These are phyloP conservation scores for Trypanosoma caninum DNA, from an alignment of 208 protist genomes.

Conservation along the genomic window DNA sequence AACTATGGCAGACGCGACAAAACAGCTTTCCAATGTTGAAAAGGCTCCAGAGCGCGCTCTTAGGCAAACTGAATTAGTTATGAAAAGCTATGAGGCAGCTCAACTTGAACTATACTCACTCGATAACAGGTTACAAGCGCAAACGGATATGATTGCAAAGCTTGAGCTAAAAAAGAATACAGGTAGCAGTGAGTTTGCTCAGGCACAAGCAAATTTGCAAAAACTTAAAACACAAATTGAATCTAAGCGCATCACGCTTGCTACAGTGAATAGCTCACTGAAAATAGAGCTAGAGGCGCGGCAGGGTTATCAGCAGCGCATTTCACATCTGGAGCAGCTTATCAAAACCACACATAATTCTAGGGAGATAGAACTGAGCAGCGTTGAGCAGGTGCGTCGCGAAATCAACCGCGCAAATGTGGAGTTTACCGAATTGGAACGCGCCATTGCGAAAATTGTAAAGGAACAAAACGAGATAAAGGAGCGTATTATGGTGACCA, in stretches of 20 bases:
- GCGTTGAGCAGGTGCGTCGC: conserved; percentile 53
- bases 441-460: conserved; percentile 38
- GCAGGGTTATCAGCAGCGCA: conserved; percentile 63
- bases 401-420: conserved; percentile 69
- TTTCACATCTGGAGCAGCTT: conserved; percentile 65
- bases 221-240: conserved; percentile 64
- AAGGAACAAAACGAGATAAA: conserved; percentile 40
- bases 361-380: conserved; percentile 49
- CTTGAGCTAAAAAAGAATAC: conserved; percentile 78
- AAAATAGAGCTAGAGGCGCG: conserved; percentile 77
- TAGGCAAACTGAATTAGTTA: conserved; percentile 78
- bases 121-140: conserved; percentile 64
- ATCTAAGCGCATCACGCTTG: conserved; percentile 82
- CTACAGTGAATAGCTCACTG: conserved; percentile 78
- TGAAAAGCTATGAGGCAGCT: conserved; percentile 52
- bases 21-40: conserved; percentile 75
- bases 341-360: conserved; percentile 65
- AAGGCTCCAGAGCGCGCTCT: conserved; percentile 73
- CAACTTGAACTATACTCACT: conserved; percentile 55
- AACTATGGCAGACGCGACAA: conserved; percentile 55
- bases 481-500: conserved; percentile 32
- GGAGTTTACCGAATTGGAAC: conserved; percentile 51
- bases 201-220: conserved; percentile 61
- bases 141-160: conserved; percentile 60
- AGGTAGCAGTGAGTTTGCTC: conserved; percentile 54